Percentiles rank a stretch among this genome's conserved stretches.
Conservation (phyloP, 2,329 filamentous ascomycete genomes). For the Cladophialophora yegresii region DNA sequence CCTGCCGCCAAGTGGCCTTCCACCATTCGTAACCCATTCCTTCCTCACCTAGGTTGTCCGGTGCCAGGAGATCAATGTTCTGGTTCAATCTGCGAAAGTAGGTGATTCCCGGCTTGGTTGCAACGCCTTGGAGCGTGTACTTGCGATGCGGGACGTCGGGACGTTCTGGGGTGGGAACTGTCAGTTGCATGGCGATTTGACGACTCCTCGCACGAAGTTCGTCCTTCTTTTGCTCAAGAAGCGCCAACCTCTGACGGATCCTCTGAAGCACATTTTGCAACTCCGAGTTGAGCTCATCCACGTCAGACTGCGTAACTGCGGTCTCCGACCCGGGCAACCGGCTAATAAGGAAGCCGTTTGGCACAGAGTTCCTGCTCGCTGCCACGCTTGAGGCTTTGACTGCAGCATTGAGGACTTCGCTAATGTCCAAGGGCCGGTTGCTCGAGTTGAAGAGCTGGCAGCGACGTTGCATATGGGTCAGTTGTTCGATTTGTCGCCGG, state of each 20-base stretch:
- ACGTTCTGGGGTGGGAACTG: conserved; percentile 47
- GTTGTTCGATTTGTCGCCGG: conserved; percentile 29
- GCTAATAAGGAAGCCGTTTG: conserved; percentile 11
- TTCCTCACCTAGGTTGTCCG: conserved; percentile 38
- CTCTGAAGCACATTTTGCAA: conserved; percentile 43
- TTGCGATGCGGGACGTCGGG: conserved; percentile 46
- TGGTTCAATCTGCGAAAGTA: conserved; percentile 55
- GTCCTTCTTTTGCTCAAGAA: conserved; percentile 45
- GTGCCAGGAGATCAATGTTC: conserved; percentile 38
- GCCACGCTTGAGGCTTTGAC: conserved; percentile 41
- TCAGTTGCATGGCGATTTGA: conserved; percentile 51
- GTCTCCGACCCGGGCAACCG: conserved; percentile 19
- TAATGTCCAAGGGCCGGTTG: conserved; percentile 27
- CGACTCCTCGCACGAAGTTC: conserved; percentile 45
- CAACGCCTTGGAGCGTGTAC: conserved; percentile 61
- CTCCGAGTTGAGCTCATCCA: conserved; percentile 40
- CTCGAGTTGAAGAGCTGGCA: conserved; percentile 28
- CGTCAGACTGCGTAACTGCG: conserved; percentile 16
- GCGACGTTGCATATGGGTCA: conserved; percentile 29
- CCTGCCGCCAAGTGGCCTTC: conserved; percentile 46
- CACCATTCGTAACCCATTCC: conserved; percentile 55
- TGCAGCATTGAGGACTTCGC: conserved; percentile 34
- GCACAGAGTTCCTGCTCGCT: conserved; percentile 30
- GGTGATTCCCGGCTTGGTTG: conserved; percentile 59
- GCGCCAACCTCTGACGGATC: conserved; percentile 49